Percentiles rank a stretch among this genome's conserved stretches.
These are phyloP conservation scores for Neofusicoccum sp. DNA, from an alignment of 2,329 filamentous ascomycete genomes.

Conservation along the genomic window DNA sequence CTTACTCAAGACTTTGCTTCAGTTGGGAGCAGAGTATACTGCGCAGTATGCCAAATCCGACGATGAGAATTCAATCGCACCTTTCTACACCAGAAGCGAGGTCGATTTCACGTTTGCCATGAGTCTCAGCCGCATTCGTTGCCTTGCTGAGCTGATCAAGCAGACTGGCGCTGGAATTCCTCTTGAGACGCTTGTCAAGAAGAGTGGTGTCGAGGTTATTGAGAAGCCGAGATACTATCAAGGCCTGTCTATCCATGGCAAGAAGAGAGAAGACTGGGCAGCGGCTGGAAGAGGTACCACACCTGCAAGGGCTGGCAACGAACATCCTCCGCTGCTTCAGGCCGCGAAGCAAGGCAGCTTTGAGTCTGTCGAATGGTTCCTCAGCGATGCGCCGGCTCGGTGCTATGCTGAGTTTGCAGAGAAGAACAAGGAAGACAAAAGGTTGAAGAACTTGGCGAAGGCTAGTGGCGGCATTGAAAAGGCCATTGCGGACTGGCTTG, in stretches of 20 bases:
- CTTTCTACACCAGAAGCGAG: conserved; percentile 26
- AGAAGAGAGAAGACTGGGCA: conserved; percentile 76
- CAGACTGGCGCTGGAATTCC: conserved; percentile 70
- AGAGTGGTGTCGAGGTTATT: conserved; percentile 64
- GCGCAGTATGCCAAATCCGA: conserved; percentile 25
- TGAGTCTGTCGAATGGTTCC: conserved; percentile 75
- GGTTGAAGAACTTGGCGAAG: conserved; percentile 63
- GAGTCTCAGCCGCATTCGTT: conserved; percentile 52
- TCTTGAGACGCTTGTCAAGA: conserved; percentile 66
- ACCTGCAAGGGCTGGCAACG: conserved; percentile 28
- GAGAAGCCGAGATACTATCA: conserved; percentile 74
- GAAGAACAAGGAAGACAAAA: conserved; percentile 61
- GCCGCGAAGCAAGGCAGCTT: conserved; percentile 62
- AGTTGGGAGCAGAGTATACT: conserved; percentile 26
- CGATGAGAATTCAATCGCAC: conserved; percentile 18
- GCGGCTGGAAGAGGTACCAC: conserved; percentile 55
- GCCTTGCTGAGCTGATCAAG: conserved; percentile 67
- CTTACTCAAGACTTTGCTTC: conserved; percentile 27
- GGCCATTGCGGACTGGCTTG: conserved; percentile 65
- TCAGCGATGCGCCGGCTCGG: conserved; percentile 69
- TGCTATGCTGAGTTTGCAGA: conserved; percentile 71
- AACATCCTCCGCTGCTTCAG: conserved; percentile 62
- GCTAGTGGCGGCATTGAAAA: conserved; percentile 65
- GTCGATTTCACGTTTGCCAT: conserved; percentile 47
- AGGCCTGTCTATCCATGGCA: conserved; percentile 74